Percentiles rank a stretch among this genome's conserved stretches.
Evolutionary conservation across 2,329 filamentous ascomycete species (phyloP).

Genomic region (Lecanicillium sp.): DNA sequence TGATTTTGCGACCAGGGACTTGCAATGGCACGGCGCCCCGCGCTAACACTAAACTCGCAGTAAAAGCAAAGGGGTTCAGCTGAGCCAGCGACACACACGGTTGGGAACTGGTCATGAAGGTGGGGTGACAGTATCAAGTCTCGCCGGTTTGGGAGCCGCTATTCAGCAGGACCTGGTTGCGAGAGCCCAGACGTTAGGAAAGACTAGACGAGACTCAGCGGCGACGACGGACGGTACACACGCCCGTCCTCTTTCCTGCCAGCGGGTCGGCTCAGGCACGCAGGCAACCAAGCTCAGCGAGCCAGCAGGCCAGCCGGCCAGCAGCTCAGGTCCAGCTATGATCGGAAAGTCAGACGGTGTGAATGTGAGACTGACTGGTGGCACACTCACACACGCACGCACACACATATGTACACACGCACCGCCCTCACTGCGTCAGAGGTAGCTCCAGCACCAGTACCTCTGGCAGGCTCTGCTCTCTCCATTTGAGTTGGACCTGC

Average conservation of each 20-base stretch:
- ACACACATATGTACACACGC: too few species aligned
- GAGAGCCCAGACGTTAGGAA: neutral
- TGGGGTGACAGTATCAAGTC: conserved; percentile 12
- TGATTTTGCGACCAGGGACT: conserved; percentile 12
- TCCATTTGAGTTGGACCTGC: conserved; percentile 10
- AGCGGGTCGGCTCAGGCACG: neutral
- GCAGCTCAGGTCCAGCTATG: neutral
- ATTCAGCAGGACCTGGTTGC: conserved; percentile 3
- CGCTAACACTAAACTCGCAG: conserved; percentile 10
- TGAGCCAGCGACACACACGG: conserved; percentile 12
- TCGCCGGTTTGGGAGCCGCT: conserved; percentile 4
- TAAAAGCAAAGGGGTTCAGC: conserved; percentile 13
- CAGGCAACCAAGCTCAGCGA: too few species aligned
- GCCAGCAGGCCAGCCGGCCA: neutral
- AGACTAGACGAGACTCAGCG: neutral
- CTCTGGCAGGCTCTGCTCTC: too few species aligned
- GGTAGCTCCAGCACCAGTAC: too few species aligned
- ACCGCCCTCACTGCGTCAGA: too few species aligned
- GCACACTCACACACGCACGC: neutral
- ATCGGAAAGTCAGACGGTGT: conserved; percentile 4
- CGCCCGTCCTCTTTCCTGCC: neutral
- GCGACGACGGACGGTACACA: too few species aligned
- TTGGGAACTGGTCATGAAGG: conserved; percentile 8
- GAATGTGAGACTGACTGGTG: conserved; percentile 6
- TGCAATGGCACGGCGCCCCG: conserved; percentile 9